Evolutionary conservation across 345 rosid genomes (phyloP), one percentile per base, ranked within the genome.

Genomic region (Citrus trifoliata): DNA sequence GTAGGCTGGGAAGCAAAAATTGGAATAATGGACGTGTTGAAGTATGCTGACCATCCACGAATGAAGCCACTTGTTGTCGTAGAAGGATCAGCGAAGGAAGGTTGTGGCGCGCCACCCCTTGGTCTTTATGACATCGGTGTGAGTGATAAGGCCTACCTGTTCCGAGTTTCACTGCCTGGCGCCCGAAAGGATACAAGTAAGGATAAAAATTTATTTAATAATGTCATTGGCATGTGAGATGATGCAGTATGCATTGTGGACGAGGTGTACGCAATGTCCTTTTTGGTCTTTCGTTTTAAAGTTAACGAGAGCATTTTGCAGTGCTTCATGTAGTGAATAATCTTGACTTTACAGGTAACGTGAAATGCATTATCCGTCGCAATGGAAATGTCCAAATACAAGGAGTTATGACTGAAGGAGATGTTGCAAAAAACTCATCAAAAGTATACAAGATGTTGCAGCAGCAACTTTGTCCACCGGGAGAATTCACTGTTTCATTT

Each of bases 101-200:
- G 92, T 69, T 32, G 73, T 40, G 40, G 27, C 53, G 97, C 89
- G 0, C 93, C 95, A 42, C 68, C 88, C 13, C 63, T 92, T 8
- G 98, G 98, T 82, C 83, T 86, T 76, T 74, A 88, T 71, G 97
- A 95, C 80, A 81, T 92, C 2, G 97, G 98, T 24, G 81, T 81
- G 9, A 85, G 92, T 75, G 91, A 89, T 64, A 55, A 61, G 40
- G 92, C 97, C n/a, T 95, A 86, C 78, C 64, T 95, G 59, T 93
- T 93, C 79, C 80, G 96, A 61, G 88, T 95, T 76, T 83, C 89
- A 42, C 79, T 95, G 80, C 94, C 98, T 3, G 92, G 98, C 48
- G 68, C 86, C 32, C 82, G 79, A 73, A 91, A 81, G 55, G 83
- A 88, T 76, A 84, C 78, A 80, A 80, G 98, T 90, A 90, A 86